Base-by-base conservation (phyloP, 805 yeast species). In the Barnettozyma botsteinii region DNA sequence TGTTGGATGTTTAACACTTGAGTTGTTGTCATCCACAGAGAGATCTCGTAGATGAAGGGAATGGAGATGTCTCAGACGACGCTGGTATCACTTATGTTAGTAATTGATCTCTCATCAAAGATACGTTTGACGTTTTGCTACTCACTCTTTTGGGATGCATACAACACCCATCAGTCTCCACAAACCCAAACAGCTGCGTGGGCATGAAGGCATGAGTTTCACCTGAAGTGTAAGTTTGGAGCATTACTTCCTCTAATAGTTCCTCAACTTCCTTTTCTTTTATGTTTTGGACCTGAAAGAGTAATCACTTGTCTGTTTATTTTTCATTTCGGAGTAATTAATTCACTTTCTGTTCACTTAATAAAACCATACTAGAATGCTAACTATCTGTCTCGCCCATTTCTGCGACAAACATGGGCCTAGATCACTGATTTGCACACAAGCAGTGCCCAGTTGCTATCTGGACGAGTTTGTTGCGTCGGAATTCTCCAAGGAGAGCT, bases 381-480 rank as follows among this genome's bases (percentile, higher is more conserved):
- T 63, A 53, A 71, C 72, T 10, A 59, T 77, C 9, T 67, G 83
- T 17, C 56, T 83, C 35, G 81, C 86, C 0, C 91, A 83, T 55
- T 83, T 83, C 57, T 83, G 91, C 57, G 91, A 83, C 59, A 70
- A 77, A 18, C 89, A 83, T 54, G 91, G 91, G 0, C 89, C 91
- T 0, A 66, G 79, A 11, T 72, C 78, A 30, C 65, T 83, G 2
- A 59, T 79, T 54, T 81, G 85, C 47, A 79, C 88, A 0, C 85
- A 79, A 20, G 52, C 59, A 3, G 39, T 56, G 2, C 45, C 47
- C n/a, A 37, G 52, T 7, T 47, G 56, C 20, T 53, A 55, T 30
- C 47, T 62, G 31, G 40, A 47, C 3, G 46, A 47, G 17, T 31
- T 23, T 24, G 33, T 62, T 9, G 56, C 72, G 25, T 65, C 72